A percentile compares a stretch with the other conserved stretches of the same genome.
Evolutionary conservation across 2,329 filamentous ascomycete genomes (phyloP).

Genomic region (Claviceps fusiformis): DNA sequence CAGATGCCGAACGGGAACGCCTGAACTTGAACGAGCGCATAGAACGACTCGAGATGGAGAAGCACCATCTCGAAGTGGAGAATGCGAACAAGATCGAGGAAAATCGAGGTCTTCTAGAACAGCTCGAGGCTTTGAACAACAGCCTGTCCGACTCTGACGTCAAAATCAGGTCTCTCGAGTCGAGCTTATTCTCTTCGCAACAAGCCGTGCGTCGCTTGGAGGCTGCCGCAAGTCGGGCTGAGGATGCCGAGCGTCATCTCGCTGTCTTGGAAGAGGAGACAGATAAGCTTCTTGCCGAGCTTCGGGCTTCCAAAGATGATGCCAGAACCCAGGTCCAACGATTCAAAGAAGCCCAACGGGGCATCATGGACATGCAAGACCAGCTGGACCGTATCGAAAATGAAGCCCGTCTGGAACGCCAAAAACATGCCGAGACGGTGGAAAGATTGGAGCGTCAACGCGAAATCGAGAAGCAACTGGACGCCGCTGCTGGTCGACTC

Average conservation of each 20-base stretch:
- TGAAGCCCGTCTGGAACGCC: constrained; percentile 66
- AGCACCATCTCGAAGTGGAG: constrained; percentile 57
- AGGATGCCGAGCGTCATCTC: constrained; percentile 69
- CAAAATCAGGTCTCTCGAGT: constrained; percentile 63
- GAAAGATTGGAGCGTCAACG: constrained; percentile 73
- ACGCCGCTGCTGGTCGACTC: constrained; percentile 63
- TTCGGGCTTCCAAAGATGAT: constrained; percentile 57
- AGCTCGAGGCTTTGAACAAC: constrained; percentile 72
- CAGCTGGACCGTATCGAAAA: constrained; percentile 81
- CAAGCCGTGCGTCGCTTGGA: constrained; percentile 64
- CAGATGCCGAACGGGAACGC: constrained; percentile 78
- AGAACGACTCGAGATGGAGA: constrained; percentile 60
- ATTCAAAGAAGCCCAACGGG: constrained; percentile 75
- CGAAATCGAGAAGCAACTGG: constrained; percentile 68
- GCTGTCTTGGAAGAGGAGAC: constrained; percentile 72
- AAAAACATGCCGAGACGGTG: constrained; percentile 70
- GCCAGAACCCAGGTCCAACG: constrained; percentile 65
- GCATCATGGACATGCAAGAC: constrained; percentile 65
- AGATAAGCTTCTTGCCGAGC: constrained; percentile 51
- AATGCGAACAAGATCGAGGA: constrained; percentile 73
- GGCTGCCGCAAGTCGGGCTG: constrained; percentile 57
- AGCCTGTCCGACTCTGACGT: constrained; percentile 68
- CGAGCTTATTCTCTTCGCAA: constrained; percentile 64
- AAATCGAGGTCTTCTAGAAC: constrained; percentile 67
- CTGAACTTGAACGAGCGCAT: constrained; percentile 58